phyloP scores from a whole-genome alignment of 805 yeast species.

The Wickerhamomyces silvicola region DNA sequence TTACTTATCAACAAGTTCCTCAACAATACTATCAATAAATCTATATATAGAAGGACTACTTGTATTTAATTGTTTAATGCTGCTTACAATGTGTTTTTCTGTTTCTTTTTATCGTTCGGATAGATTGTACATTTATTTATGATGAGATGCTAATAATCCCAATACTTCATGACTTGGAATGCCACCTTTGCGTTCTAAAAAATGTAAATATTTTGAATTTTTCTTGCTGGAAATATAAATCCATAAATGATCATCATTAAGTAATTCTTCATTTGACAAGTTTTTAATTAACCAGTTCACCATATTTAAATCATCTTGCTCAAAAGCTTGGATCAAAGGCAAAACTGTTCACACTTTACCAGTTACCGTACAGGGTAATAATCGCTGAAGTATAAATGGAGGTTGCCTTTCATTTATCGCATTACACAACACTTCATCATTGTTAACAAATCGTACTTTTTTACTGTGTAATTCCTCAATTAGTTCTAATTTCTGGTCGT shows the following conservation, averaged over 20 bases:
- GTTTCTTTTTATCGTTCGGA: neutral
- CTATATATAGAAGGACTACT: neutral
- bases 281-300: slow-evolving; percentile 15
- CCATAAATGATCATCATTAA: slow-evolving; percentile 18
- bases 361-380: slow-evolving; percentile 8
- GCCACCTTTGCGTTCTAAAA: slow-evolving; percentile 16
- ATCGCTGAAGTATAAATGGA: neutral
- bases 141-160: neutral
- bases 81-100: neutral
- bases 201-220: slow-evolving; percentile 7
- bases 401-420: slow-evolving; percentile 5
- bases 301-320: slow-evolving; percentile 3
- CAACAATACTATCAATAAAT: slow-evolving; percentile 12
- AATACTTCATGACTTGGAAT: slow-evolving; percentile 16
- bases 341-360: slow-evolving; percentile 2
- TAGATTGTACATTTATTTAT: neutral
- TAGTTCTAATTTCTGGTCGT: slow-evolving; percentile 1
- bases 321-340: slow-evolving; percentile 16
- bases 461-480: slow-evolving; percentile 6
- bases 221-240: slow-evolving; percentile 4
- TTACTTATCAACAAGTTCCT: slow-evolving; percentile 7
- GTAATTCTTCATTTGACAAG: slow-evolving; percentile 3
- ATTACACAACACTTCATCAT: slow-evolving; percentile 3
- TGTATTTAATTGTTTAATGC: neutral
- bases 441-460: slow-evolving; percentile 7